phyloP scores from a whole-genome alignment of 805 yeast genomes.

The Candida maltosa region DNA sequence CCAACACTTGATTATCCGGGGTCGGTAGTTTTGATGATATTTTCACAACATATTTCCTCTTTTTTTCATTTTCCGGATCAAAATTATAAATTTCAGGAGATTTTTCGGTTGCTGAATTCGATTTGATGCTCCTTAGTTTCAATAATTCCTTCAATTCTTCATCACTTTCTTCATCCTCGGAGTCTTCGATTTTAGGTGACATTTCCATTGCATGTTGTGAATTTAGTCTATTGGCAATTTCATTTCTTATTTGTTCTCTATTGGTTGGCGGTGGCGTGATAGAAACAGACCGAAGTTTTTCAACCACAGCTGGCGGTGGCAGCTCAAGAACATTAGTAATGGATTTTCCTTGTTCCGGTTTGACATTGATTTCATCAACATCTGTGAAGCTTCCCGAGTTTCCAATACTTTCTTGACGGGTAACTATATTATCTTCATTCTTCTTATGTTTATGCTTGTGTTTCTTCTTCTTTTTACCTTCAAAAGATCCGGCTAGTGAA shows the following conservation, averaged over 20 bases:
- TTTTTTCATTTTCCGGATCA: slow-evolving; percentile 19
- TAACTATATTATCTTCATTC: not conserved
- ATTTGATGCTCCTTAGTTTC: not conserved
- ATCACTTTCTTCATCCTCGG: slow-evolving; percentile 6
- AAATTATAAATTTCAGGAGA: slow-evolving; percentile 17
- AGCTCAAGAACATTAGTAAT: too few species aligned
- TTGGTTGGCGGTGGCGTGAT: slow-evolving; percentile 11
- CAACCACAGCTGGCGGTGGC: too few species aligned
- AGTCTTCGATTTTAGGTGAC: slow-evolving; percentile 1
- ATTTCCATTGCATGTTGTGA: slow-evolving; percentile 2
- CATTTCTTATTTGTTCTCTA: slow-evolving; percentile 12
- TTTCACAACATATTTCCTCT: slow-evolving; percentile 26
- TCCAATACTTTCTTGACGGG: too few species aligned
- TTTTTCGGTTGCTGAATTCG: slow-evolving; percentile 2
- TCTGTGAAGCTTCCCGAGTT: too few species aligned
- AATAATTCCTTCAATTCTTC: not conserved
- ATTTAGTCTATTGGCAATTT: slow-evolving; percentile 6
- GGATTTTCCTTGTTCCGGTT: too few species aligned
- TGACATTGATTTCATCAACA: too few species aligned
- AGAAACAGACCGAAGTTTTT: too few species aligned
- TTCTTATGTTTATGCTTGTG: slow-evolving; percentile 6
- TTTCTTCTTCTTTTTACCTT: slow-evolving; percentile 13
- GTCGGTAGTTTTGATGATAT: slow-evolving; percentile 25
- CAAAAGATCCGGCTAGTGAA: slow-evolving; percentile 14
- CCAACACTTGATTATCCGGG: slow-evolving; percentile 8